Evolutionary conservation across 495 filamentous ascomycete species (phyloP), one percentile per base, ranked within the genome.

Genomic region (Penicillium macrosclerotiorum): DNA sequence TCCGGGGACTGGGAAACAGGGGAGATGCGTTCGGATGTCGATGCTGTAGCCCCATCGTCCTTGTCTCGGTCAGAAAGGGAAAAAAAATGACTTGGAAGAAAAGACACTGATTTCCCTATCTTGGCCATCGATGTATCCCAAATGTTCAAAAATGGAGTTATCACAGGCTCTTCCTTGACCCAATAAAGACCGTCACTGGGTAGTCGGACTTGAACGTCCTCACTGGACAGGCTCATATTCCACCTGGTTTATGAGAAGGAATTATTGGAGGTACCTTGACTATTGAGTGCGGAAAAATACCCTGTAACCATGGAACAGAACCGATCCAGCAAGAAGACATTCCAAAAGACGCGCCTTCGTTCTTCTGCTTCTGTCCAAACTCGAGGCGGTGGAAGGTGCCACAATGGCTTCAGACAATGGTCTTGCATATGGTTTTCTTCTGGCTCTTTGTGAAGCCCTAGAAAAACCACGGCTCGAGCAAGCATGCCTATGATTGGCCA

Each of bases 321-420:
- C 14, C 67, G 60, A 47, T 81, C 77, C 18, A 79, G 67, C 17
- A 65, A 65, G 34, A 76, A 80, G 1, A 71, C 59, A 7, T 63
- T 69, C 78, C 77, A 81, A 43, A 80, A 80, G 4, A 71, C 46
- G 8, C 78, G 49, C 5, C 78, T 62, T 13, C 76, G 65, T 49
- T 79, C 75, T 57, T 81, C 77, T 7, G 72, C 51, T 37, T 80
- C 76, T 6, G 46, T 49, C 74, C 76, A 78, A 42, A 60, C 59
- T 27, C 55, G 52, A 1, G 75, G 54, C 0, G 69, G 62, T 5
- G 57, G 32, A 1, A 79, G 31, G 5, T 67, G 65, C 6, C 59
- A 63, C 16, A 62, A 45, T 1, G 65, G 43, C 8, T 59, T 49
- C 5, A 69, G 37, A 9, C 11, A 31, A 4, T 12, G 20, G 12